A percentile compares a stretch with the other conserved stretches of the same genome.
These are phyloP conservation scores for Chloropicon primus DNA, from an alignment of 139 green algal genomes.

Conservation along the genomic window DNA sequence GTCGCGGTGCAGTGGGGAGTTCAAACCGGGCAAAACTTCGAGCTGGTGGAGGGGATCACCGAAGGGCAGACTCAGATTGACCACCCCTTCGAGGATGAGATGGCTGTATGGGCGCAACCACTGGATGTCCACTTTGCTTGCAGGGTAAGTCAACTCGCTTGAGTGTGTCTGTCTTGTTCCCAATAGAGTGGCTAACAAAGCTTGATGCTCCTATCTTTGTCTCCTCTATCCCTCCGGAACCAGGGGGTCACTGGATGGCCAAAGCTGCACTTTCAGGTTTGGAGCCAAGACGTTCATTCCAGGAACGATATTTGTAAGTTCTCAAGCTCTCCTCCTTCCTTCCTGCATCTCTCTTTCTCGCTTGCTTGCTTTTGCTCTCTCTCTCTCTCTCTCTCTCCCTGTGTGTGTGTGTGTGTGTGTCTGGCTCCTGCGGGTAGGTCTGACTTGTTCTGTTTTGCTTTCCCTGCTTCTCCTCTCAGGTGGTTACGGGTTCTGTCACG, in stretches of 20 bases:
- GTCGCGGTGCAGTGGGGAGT: conserved; percentile 36
- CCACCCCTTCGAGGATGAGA: conserved; percentile 27
- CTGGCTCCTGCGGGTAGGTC: background rate
- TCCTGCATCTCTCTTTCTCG: conserved; percentile 5
- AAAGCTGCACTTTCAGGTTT: conserved; percentile 69
- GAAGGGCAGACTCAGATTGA: conserved; percentile 51
- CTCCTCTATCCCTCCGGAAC: background rate
- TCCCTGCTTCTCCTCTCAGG: conserved; percentile 29
- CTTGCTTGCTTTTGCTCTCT: conserved; percentile 4
- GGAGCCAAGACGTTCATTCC: conserved; percentile 46
- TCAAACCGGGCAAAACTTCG: conserved; percentile 40
- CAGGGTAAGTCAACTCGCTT: conserved; percentile 9
- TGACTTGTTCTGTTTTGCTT: too few species aligned
- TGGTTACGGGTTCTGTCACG: conserved; percentile 64
- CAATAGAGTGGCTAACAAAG: too few species aligned
- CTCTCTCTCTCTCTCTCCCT: conserved; percentile 11
- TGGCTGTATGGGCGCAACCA: conserved; percentile 55
- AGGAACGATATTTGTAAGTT: conserved; percentile 50
- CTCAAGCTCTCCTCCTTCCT: background rate
- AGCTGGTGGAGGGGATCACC: conserved; percentile 51
- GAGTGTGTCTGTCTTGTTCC: background rate
- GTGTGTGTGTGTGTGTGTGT: background rate
- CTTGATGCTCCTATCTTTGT: too few species aligned
- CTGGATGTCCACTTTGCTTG: conserved; percentile 55
- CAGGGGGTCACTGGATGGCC: conserved; percentile 38